Evolutionary conservation across 108 stramenopile genomes (phyloP), one percentile per base, ranked within the genome.

Genomic region (Skeletonema tropicum): DNA sequence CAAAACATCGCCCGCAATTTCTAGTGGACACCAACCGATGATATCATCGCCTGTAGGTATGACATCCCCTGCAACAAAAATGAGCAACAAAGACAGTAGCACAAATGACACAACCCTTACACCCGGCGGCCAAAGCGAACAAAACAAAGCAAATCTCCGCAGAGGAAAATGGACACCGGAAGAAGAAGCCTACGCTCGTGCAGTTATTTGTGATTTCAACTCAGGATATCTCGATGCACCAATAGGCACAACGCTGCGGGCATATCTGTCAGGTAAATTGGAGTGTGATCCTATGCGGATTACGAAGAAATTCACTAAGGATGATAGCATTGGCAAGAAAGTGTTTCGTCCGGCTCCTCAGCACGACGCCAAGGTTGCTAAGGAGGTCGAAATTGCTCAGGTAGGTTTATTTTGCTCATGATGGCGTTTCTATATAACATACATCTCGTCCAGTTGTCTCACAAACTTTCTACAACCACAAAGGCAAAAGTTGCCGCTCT

Each of bases 251-350:
- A 99, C 98, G 1, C 87, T 99, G 35, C 87, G 98, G 15, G 89
- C 91, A 13, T 98, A 93, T 74, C 86, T 99, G 26, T 93, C 96
- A 8, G 95, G 97, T 41, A 96, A 98, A 85, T 88, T 99, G 11
- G 85, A 97, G 68, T 99, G 99, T 64, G 98, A 97, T 84, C 98
- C 99, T 13, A 99, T 99, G 99, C 84, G 99, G n/a, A 98, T 99
- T 61, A 98, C 99, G 21, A 99, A 99, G 83, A 99, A 99, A 82
- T 99, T 98, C 77, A 97, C 97, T 17, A 97, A 97, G 8, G 92
- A 96, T 64, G 79, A 87, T 29, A 95, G 96, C 73, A 89, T 99
- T 38, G 99, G 99, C 25, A 99, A 98, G 83, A 76, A 71, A 79
- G 89, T 62, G 10, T 96, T 93, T 74, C 92, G 91, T 78, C 92